These are phyloP conservation scores for Aspergillus piperis DNA, from an alignment of 2,329 filamentous ascomycete genomes.

Conservation along the genomic window DNA sequence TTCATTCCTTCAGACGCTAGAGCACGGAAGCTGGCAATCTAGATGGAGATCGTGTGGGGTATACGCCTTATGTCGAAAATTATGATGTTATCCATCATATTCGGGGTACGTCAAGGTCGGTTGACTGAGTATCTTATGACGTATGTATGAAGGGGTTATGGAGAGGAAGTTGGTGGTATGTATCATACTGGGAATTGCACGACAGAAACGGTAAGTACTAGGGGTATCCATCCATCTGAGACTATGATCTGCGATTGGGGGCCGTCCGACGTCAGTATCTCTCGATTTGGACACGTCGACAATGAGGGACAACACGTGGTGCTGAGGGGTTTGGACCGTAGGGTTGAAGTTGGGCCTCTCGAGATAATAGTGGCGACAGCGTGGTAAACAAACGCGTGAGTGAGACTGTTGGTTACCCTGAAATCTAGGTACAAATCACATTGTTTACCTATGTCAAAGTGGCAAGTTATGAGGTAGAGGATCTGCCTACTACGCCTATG, in stretches of 20 bases:
- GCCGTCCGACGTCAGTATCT: neutral
- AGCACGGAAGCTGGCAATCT: neutral
- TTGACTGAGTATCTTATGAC: neutral
- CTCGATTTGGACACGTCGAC: conserved; percentile 18
- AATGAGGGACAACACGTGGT: conserved; percentile 18
- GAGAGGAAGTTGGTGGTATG: neutral
- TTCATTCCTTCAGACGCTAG: neutral
- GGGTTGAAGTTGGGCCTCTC: neutral
- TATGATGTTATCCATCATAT: conserved; percentile 3
- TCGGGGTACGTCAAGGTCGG: neutral
- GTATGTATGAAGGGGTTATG: neutral
- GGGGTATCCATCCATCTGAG: neutral
- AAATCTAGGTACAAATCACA: neutral
- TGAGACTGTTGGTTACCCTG: neutral
- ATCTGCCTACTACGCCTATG: no score
- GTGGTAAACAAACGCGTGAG: neutral
- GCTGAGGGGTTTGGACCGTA: conserved; percentile 12
- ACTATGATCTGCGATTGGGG: conserved; percentile 7
- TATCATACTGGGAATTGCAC: neutral
- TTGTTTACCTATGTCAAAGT: neutral
- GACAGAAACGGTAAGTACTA: neutral
- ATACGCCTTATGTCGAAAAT: neutral
- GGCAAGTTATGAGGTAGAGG: no score
- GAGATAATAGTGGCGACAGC: neutral
- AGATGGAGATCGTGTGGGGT: conserved; percentile 7